Percentiles rank a stretch among this genome's conserved stretches.
phyloP scores from a whole-genome alignment of 345 rosid species.

The Orychophragmus violaceus region DNA sequence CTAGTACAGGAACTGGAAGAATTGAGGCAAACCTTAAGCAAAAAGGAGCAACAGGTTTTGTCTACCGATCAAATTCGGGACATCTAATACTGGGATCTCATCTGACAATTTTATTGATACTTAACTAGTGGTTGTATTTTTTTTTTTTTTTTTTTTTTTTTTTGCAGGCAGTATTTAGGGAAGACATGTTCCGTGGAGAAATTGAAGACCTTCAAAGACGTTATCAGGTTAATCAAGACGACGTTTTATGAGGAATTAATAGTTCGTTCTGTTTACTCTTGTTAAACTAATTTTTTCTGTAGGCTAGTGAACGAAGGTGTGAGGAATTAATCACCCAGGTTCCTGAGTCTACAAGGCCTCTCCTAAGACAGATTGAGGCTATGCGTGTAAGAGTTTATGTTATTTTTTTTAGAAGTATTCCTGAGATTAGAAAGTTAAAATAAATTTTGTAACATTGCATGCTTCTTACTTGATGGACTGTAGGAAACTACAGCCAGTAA shows the following conservation, averaged over 20 bases:
- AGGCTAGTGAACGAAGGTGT: slow-evolving; percentile 99
- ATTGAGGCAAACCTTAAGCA: slow-evolving; percentile 83
- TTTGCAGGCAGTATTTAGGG: slow-evolving; percentile 70
- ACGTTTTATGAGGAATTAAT: neutral
- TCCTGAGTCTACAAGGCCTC: slow-evolving; percentile 99
- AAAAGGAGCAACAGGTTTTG: slow-evolving; percentile 92
- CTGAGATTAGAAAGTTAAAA: neutral
- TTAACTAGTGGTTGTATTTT: too few relatives aligned
- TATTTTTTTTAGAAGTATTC: neutral
- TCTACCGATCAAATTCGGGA: slow-evolving; percentile 11
- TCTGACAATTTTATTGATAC: neutral
- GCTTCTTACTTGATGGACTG: slow-evolving; percentile 21
- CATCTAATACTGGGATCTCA: slow-evolving; percentile 5
- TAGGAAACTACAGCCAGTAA: slow-evolving; percentile 90
- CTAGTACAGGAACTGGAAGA: slow-evolving; percentile 92
- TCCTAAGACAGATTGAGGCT: slow-evolving; percentile 94
- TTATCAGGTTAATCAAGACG: slow-evolving; percentile 67
- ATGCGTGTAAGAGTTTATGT: slow-evolving; percentile 61
- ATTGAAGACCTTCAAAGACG: slow-evolving; percentile 88
- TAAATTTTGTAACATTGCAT: neutral
- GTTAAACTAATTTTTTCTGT: slow-evolving; percentile 16
- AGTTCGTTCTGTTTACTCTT: slow-evolving; percentile 2
- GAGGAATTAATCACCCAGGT: slow-evolving; percentile 97
- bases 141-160: too few relatives aligned
- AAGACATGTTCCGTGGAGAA: slow-evolving; percentile 75